These are phyloP conservation scores for Phytophthora uliginosa DNA, from an alignment of 352 stramenopile genomes.

Conservation along the genomic window DNA sequence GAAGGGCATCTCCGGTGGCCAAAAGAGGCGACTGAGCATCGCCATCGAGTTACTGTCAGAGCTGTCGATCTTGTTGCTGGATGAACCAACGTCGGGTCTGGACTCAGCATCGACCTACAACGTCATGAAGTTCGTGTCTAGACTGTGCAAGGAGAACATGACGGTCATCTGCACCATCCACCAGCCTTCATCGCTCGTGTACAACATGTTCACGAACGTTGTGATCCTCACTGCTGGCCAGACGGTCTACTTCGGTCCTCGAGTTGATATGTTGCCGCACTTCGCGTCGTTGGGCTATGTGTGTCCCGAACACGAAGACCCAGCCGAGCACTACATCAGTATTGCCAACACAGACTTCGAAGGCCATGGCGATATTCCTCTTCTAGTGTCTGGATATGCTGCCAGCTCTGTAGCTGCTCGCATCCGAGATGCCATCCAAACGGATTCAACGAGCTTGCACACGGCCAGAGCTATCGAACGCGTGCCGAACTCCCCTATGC, in stretches of 20 bases:
- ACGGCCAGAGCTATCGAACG: constrained; percentile 29
- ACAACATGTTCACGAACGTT: constrained; percentile 73
- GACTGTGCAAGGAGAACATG: constrained; percentile 59
- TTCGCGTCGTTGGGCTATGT: constrained; percentile 56
- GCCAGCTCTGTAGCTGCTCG: constrained; percentile 9
- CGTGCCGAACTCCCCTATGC: constrained; percentile 43
- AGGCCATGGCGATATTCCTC: constrained; percentile 27
- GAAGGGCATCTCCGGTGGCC: constrained; percentile 87
- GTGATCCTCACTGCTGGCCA: constrained; percentile 79
- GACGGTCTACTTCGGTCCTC: constrained; percentile 90
- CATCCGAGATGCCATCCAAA: constrained; percentile 17
- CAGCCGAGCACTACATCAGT: constrained; percentile 68
- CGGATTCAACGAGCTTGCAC: constrained; percentile 8
- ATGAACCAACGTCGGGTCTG: constrained; percentile 94
- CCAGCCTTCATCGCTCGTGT: constrained; percentile 71
- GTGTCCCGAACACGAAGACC: constrained; percentile 71
- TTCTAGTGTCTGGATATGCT: constrained; percentile 27
- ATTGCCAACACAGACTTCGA: constrained; percentile 72
- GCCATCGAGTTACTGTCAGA: constrained; percentile 94
- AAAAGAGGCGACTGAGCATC: constrained; percentile 95
- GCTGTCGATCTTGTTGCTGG: constrained; percentile 95
- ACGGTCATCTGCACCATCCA: constrained; percentile 93
- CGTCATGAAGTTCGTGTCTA: constrained; percentile 85
- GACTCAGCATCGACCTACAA: constrained; percentile 90
- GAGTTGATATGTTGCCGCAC: constrained; percentile 53